phyloP scores from a whole-genome alignment of 2,329 filamentous ascomycete genomes.

The Penicillium frequentans region DNA sequence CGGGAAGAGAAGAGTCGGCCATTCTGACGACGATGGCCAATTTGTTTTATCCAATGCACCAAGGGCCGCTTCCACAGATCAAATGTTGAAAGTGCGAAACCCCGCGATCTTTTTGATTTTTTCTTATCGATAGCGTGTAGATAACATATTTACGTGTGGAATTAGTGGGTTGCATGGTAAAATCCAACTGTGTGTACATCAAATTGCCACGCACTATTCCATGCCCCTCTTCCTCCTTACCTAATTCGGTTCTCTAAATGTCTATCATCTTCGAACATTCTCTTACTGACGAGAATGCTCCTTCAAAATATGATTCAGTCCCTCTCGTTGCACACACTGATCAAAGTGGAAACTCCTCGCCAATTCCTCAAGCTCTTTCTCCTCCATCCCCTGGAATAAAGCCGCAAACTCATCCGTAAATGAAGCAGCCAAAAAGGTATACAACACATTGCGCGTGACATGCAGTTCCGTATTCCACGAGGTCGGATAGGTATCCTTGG shows the following conservation, averaged over 20 bases:
- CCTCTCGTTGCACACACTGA: slow-evolving; percentile 53
- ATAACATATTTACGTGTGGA: slow-evolving; percentile 13
- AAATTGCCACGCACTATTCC: slow-evolving; percentile 3
- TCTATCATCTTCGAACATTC: neutral
- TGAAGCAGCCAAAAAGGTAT: slow-evolving; percentile 53
- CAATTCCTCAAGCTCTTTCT: slow-evolving; percentile 56
- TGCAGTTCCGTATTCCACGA: slow-evolving; percentile 55
- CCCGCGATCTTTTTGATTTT: slow-evolving; percentile 29
- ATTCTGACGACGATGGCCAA: slow-evolving; percentile 18
- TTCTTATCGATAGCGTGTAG: slow-evolving; percentile 28
- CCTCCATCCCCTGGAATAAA: slow-evolving; percentile 52
- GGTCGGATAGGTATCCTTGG: slow-evolving; percentile 47
- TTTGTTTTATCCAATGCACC: neutral
- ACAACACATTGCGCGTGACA: slow-evolving; percentile 46
- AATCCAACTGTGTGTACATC: neutral
- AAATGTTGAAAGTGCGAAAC: slow-evolving; percentile 19
- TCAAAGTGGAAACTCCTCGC: slow-evolving; percentile 57
- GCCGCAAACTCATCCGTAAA: slow-evolving; percentile 57
- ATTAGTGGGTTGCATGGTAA: neutral
- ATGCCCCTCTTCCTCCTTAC: slow-evolving; percentile 4
- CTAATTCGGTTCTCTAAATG: neutral
- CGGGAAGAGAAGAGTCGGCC: slow-evolving; percentile 27
- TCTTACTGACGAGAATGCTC: slow-evolving; percentile 37
- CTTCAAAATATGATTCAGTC: slow-evolving; percentile 53
- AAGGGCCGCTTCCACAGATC: slow-evolving; percentile 5